A percentile compares a stretch with the other conserved stretches of the same genome.
phyloP scores from a whole-genome alignment of 306 rosid species.

The Vigna hirtella region DNA sequence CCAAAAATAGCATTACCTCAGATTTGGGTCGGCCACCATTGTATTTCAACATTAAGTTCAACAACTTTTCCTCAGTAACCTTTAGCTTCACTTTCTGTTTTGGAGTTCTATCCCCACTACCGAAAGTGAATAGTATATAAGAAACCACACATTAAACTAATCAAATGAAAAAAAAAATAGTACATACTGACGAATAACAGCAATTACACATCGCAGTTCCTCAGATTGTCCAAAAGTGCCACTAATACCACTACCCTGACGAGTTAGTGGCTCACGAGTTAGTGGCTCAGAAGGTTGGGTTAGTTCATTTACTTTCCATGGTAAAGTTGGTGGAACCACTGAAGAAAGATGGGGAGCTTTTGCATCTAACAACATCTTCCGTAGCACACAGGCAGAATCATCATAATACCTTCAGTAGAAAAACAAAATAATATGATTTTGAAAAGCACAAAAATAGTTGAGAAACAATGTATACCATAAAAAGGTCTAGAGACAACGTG shows the following conservation, averaged over 20 bases:
- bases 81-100: slow-evolving; percentile 97
- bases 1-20: slow-evolving; percentile 60
- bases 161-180: slow-evolving; percentile 27
- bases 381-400: slow-evolving; percentile 94
- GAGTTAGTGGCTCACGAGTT: slow-evolving; percentile 94
- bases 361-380: slow-evolving; percentile 94
- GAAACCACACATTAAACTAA: slow-evolving; percentile 39
- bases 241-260: slow-evolving; percentile 92
- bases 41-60: slow-evolving; percentile 89
- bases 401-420: slow-evolving; percentile 81
- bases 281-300: slow-evolving; percentile 72
- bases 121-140: slow-evolving; percentile 43
- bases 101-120: slow-evolving; percentile 99
- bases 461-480: background rate
- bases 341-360: slow-evolving; percentile 99
- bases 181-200: slow-evolving; percentile 93
- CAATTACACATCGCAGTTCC: slow-evolving; percentile 96
- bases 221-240: slow-evolving; percentile 90
- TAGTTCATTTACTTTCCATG: slow-evolving; percentile 88
- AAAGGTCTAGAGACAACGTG: background rate
- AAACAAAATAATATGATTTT: slow-evolving; percentile 30
- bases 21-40: slow-evolving; percentile 94
- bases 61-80: slow-evolving; percentile 93
- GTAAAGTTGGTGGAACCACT: slow-evolving; percentile 87
- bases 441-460: slow-evolving; percentile 23